Base-by-base conservation (phyloP, 164 flowering plant species). In the Cinnamomum micranthum region DNA sequence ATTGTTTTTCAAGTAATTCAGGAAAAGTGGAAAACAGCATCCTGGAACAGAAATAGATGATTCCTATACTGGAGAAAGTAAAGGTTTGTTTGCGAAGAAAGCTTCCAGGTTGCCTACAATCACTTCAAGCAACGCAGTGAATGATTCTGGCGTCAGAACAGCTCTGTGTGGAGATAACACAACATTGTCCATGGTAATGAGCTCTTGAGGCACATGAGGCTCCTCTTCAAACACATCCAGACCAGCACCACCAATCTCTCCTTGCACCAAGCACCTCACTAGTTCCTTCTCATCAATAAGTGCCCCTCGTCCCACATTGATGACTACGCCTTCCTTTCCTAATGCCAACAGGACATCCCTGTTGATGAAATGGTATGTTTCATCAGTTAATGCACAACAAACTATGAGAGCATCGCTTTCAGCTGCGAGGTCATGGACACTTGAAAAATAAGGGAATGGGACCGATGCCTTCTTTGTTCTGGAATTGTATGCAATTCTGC, bases 161-260 rank as follows among this genome's bases (percentile, higher is more conserved):
- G 89, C 92, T 7, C 23, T 6, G 75, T 91, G 95, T 0, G 92
- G 94, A 12, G 92, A 79, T 52, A 91, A 51, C 12, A 90, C 97
- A 58, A 93, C 90, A 81, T 86, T 91, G 41, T 91, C 89, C 78
- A 88, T 70, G 31, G 59, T 72, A 47, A 85, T 69, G 35, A 93
- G 85, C 81, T 89, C 88, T 35, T 68, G 68, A 4, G 97, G 94
- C 65, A 89, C 94, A 77, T 78, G 3, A 25, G 97, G 97, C 77
- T 91, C 95, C 65, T 87, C 74, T 79, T 90, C 96, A 76, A 88
- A 91, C 82, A 90, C 96, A 75, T 93, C 97, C 66, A 93, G 74
- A 15, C 93, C 97, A 60, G 94, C 94, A 65, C 93, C 97, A 7
- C 82, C 86, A 63, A 93, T 82, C 76, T 86, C 87, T 59, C 89